Evolutionary conservation across 2,329 filamentous ascomycete genomes (phyloP).

Genomic region (Nectriaceae sp.): DNA sequence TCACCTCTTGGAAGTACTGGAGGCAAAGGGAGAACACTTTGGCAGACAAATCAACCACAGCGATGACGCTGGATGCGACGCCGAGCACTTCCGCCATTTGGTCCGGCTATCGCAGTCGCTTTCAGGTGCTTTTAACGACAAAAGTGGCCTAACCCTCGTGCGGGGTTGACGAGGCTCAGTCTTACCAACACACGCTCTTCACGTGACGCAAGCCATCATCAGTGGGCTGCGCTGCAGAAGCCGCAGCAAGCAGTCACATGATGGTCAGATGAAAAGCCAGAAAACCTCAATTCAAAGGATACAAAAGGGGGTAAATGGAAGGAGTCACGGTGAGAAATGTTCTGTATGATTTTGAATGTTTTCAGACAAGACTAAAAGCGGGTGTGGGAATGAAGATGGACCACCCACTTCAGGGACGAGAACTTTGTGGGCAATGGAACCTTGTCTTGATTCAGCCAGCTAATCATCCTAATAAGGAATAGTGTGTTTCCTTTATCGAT

Average conservation of each 20-base stretch:
- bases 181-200: not conserved
- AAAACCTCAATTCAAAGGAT: not conserved
- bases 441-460: too few relatives aligned
- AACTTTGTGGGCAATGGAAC: too few relatives aligned
- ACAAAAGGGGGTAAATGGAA: not conserved
- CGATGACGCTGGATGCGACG: constrained; percentile 36
- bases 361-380: not conserved
- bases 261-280: not conserved
- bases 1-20: constrained; percentile 36
- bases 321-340: not conserved
- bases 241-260: not conserved
- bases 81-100: constrained; percentile 29
- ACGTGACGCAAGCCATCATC: not conserved
- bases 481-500: too few relatives aligned
- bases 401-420: too few relatives aligned
- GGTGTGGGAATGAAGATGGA: not conserved
- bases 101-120: not conserved
- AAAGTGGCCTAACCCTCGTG: too few relatives aligned
- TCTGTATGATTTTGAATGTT: not conserved
- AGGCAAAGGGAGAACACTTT: constrained; percentile 36
- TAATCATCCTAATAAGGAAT: too few relatives aligned
- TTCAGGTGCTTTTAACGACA: not conserved
- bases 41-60: constrained; percentile 38
- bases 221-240: not conserved
- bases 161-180: not conserved